Conservation (phyloP, 2,329 filamentous ascomycete species). For the Scedosporium aurantiacum region DNA sequence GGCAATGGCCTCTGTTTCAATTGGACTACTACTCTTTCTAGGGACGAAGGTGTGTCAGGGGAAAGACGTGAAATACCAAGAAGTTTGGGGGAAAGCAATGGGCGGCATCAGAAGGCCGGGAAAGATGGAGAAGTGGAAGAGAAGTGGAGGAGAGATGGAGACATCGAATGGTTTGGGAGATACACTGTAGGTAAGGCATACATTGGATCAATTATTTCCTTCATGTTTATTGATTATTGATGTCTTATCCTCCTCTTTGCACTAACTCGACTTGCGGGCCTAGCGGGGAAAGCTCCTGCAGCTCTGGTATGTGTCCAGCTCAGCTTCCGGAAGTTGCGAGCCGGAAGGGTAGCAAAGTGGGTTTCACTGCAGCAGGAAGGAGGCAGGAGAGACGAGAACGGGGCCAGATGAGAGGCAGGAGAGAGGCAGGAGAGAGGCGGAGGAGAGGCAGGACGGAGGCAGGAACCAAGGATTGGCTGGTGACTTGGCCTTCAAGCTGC, state of each 20-base stretch:
- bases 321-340: background rate
- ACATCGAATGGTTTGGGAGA: background rate
- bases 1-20: background rate
- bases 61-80: background rate
- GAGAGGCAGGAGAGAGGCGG: too few relatives aligned
- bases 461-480: background rate
- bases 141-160: background rate
- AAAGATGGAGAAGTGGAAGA: background rate
- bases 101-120: background rate
- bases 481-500: background rate
- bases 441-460: background rate
- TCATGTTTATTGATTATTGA: background rate
- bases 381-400: background rate
- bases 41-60: background rate
- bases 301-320: background rate
- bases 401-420: too few relatives aligned
- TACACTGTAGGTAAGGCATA: background rate
- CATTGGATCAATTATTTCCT: background rate
- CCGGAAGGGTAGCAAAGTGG: background rate
- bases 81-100: background rate
- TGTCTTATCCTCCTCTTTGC: background rate
- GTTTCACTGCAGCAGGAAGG: background rate
- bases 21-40: background rate
- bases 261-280: background rate
- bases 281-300: background rate